Evolutionary conservation across 2,329 filamentous ascomycete genomes (phyloP), one percentile per base, ranked within the genome.

Genomic region (Cladophialophora carrionii): DNA sequence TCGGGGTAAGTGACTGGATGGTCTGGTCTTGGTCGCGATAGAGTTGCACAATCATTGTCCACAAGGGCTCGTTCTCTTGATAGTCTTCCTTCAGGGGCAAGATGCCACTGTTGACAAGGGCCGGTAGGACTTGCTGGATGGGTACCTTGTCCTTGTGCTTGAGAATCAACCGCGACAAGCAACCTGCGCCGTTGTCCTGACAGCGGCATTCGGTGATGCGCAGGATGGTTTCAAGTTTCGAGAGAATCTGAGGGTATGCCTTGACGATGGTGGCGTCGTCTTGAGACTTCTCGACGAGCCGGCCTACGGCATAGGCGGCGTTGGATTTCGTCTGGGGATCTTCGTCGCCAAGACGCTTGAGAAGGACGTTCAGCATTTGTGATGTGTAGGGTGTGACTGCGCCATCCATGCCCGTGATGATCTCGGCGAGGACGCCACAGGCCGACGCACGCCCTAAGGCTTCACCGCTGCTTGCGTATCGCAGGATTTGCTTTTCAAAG

Each of bases 61-160:
- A 99, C 66, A 98, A 88, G 8, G 95, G 92, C 73, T 91, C 91
- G 80, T 99, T 98, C 85, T 98, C 95, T 79, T 97, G 92, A 73
- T 87, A 98, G 77, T 98, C 95, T 76, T 96, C 93, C 78, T 90
- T 91, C 68, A 98, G 83, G 9, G 95, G 95, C 43, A 98, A 85
- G 31, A 93, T 85, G 49, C 64, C 68, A 34, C 62, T 64, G 67
- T 86, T 85, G 63, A 96, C 85, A 31, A 98, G 80, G 0, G 87
- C 87, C 29, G 94, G 93, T 1, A 99, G 85, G 22, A 96, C 91
- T 66, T 96, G 88, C 46, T 84, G 80, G 60, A 96, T 84, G 20
- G 94, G 92, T 9, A 96, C 88, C 71, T 86, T 86, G 71, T 94
- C 88, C n/a, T 90, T 89, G 78, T 96, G 89, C 73, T 90, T 90